Percentiles rank a stretch among this genome's conserved stretches.
Evolutionary conservation across 768 basidiomycete genomes (phyloP).

Genomic region (Suillus fuscotomentosus): DNA sequence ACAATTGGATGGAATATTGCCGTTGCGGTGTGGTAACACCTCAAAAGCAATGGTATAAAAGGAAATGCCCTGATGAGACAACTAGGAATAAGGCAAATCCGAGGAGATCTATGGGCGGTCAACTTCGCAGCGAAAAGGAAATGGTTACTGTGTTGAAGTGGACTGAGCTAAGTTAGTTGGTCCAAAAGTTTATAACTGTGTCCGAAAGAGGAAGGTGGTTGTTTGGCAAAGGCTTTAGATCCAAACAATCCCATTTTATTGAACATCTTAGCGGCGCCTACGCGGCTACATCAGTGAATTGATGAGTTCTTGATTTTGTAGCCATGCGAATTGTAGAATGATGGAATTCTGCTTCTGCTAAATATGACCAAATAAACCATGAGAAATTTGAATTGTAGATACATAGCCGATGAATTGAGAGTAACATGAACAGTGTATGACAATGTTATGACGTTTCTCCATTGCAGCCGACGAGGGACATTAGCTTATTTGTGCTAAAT

Average conservation of each 20-base stretch:
- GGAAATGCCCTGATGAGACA: background rate
- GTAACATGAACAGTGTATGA: too few relatives aligned
- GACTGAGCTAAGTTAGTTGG: background rate
- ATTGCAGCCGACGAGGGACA: too few relatives aligned
- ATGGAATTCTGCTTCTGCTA: too few relatives aligned
- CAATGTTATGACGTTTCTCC: too few relatives aligned
- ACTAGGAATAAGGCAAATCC: background rate
- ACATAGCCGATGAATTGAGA: too few relatives aligned
- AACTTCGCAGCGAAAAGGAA: background rate
- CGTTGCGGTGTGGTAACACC: background rate
- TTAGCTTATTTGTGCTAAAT: background rate
- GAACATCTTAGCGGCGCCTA: too few relatives aligned
- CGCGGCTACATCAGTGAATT: too few relatives aligned
- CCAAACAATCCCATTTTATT: slow-evolving; percentile 17
- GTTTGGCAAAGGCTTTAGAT: slow-evolving; percentile 30
- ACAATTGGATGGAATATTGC: background rate
- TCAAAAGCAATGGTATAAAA: background rate
- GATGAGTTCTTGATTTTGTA: too few relatives aligned
- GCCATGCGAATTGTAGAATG: too few relatives aligned
- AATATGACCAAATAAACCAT: too few relatives aligned
- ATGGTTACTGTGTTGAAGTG: background rate
- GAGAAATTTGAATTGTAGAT: too few relatives aligned
- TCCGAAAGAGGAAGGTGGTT: slow-evolving; percentile 13
- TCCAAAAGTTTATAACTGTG: background rate
- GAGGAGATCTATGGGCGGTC: background rate